Percentiles rank a stretch among this genome's conserved stretches.
These are phyloP conservation scores for Lindgomyces ingoldianus DNA, from an alignment of 495 filamentous ascomycete species.

Conservation along the genomic window DNA sequence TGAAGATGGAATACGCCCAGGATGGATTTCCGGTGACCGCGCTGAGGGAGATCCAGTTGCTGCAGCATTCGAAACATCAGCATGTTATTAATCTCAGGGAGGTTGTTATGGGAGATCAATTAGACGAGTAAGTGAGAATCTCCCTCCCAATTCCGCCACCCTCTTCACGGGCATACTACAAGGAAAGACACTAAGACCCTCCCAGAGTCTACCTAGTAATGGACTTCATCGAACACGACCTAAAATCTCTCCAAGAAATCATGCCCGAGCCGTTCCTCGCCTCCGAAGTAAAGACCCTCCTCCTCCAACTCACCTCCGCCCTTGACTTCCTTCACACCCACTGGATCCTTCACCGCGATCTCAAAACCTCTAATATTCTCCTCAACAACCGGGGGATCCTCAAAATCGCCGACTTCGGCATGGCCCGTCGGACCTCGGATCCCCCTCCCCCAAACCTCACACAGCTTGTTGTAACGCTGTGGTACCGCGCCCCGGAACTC, in stretches of 20 bases:
- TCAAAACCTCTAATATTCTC: slow-evolving; percentile 95
- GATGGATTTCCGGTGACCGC: slow-evolving; percentile 93
- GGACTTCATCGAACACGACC: slow-evolving; percentile 97
- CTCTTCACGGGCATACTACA: slow-evolving; percentile 6
- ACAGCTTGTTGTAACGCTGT: slow-evolving; percentile 92
- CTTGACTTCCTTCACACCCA: slow-evolving; percentile 82
- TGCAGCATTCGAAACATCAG: slow-evolving; percentile 63
- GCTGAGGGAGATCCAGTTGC: slow-evolving; percentile 79
- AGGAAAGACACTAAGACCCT: slow-evolving; percentile 9
- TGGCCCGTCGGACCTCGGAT: slow-evolving; percentile 88
- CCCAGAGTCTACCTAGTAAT: slow-evolving; percentile 69
- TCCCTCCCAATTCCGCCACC: too few relatives aligned
- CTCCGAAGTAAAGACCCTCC: slow-evolving; percentile 88
- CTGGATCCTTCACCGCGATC: slow-evolving; percentile 94
- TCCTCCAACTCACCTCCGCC: slow-evolving; percentile 79
- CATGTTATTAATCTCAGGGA: slow-evolving; percentile 82
- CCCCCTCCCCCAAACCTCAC: slow-evolving; percentile 65
- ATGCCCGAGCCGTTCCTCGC: slow-evolving; percentile 93
- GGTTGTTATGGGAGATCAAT: slow-evolving; percentile 78
- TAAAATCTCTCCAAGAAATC: slow-evolving; percentile 88
- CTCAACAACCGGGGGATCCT: slow-evolving; percentile 94
- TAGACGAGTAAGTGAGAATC: slow-evolving; percentile 70
- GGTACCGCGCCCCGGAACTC: slow-evolving; percentile 93
- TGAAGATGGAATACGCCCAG: slow-evolving; percentile 84
- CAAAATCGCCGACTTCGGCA: slow-evolving; percentile 97